Conservation (phyloP, 2,329 filamentous ascomycete genomes). For the Pseudogymnoascus sp. region DNA sequence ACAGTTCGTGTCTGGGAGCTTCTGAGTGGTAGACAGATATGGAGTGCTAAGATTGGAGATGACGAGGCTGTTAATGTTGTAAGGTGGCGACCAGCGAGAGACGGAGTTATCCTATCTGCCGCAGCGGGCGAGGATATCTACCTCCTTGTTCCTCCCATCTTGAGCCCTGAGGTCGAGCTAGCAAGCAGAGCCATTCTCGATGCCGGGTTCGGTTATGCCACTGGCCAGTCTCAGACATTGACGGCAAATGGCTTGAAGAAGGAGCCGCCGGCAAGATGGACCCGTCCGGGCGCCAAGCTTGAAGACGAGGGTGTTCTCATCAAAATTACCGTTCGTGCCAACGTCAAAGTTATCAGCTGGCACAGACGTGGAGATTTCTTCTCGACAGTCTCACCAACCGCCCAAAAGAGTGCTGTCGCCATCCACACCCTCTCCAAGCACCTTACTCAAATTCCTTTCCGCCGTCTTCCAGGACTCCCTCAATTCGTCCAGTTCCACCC, state of each 20-base stretch:
- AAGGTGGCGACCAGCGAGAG: slow-evolving; percentile 78
- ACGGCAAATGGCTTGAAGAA: slow-evolving; percentile 54
- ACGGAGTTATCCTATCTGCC: slow-evolving; percentile 72
- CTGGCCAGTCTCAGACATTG: slow-evolving; percentile 48
- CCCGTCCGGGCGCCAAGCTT: slow-evolving; percentile 63
- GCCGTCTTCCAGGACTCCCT: slow-evolving; percentile 60
- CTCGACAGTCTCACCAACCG: slow-evolving; percentile 76
- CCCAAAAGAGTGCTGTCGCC: slow-evolving; percentile 70
- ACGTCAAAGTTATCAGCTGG: slow-evolving; percentile 85
- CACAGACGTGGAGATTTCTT: slow-evolving; percentile 93
- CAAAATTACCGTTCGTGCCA: slow-evolving; percentile 68
- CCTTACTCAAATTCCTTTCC: slow-evolving; percentile 89
- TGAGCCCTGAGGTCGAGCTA: slow-evolving; percentile 65
- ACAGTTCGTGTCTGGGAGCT: slow-evolving; percentile 87
- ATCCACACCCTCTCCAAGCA: slow-evolving; percentile 96
- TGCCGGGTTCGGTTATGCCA: slow-evolving; percentile 88
- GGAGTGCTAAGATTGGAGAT: slow-evolving; percentile 69
- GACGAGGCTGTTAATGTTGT: slow-evolving; percentile 78
- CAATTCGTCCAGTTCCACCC: slow-evolving; percentile 95
- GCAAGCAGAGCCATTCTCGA: slow-evolving; percentile 70
- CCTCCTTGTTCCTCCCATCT: slow-evolving; percentile 67
- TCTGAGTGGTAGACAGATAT: slow-evolving; percentile 75
- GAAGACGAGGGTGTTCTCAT: slow-evolving; percentile 72
- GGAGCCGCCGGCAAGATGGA: slow-evolving; percentile 72
- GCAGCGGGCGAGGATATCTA: slow-evolving; percentile 79